Base-by-base conservation (phyloP, 129 eudicot species). In the Apium graveolens region DNA sequence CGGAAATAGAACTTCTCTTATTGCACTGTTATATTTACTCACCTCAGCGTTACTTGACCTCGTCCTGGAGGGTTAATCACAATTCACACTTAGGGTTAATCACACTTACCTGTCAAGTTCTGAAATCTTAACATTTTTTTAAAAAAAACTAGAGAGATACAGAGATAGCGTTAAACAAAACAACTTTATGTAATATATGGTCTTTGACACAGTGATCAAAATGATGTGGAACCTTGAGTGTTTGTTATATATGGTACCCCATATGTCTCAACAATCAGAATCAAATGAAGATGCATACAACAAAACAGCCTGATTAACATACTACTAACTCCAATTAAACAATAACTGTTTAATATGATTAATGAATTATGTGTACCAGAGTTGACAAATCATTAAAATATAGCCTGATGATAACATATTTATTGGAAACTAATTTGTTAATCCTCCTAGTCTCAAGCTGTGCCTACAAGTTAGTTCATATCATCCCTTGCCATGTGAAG, bases 401-500 rank as follows among this genome's bases (percentile, higher is more conserved):
- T 26, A 72, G 80, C 41, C 53, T 69, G 73, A 62, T 45, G 79
- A 27, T 78, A 70, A 21, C 69, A 69, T 80, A 76, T 53, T 84
- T 76, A 45, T 29, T 13, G 21, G 10, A 17, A 17, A 49, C 31
- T 66, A 31, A 43, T 66, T 34, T 78, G 26, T 85, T 83, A 79
- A 48, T 63, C 70, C 87, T 57, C 5, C 2, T 9, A 57, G 66
- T 57, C 90, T 81, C 39, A 84, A 83, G 79, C 81, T 60, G 79
- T 83, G 90, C 87, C 85, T 78, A 42, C 77, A 81, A 70, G 76
- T 78, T 73, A 75, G 85, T 73, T 80, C 48, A 74, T 75, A 9
- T 49, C 41, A 65, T 70, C 71, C 14, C 68, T 42, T 77, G 62
- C 48, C 81, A 53, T 80, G 82, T 81, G 80, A 16, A 74, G 69